Conservation (phyloP, 495 filamentous ascomycete species). For the Talaromyces proteolyticus region DNA sequence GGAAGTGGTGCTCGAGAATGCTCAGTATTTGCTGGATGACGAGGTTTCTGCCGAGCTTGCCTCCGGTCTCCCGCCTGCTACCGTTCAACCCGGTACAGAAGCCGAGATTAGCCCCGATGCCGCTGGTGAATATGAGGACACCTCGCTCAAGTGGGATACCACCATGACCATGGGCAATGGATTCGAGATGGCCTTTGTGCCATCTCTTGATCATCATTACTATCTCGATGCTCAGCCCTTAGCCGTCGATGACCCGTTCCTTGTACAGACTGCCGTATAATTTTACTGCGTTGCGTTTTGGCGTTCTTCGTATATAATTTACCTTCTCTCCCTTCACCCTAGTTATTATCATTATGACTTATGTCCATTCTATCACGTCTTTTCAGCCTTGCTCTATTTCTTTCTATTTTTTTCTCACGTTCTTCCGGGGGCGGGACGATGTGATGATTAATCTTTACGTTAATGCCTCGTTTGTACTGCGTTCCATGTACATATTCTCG, state of each 20-base stretch:
- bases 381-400: constrained; percentile 2
- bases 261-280: constrained; percentile 13
- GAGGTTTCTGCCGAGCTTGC: constrained; percentile 15
- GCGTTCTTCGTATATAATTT: neutral
- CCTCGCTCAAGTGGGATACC: constrained; percentile 20
- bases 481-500: too few species aligned
- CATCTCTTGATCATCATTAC: constrained; percentile 26
- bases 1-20: constrained; percentile 34
- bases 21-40: constrained; percentile 10
- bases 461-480: too few species aligned
- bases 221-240: constrained; percentile 28
- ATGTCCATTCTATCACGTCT: too few species aligned
- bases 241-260: constrained; percentile 30
- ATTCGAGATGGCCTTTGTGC: constrained; percentile 23
- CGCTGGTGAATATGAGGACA: constrained; percentile 7
- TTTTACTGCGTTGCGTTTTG: constrained; percentile 12
- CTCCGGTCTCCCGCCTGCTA: constrained; percentile 3
- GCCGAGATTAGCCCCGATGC: neutral
- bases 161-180: constrained; percentile 17
- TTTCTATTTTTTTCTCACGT: neutral
- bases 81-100: neutral
- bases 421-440: too few species aligned
- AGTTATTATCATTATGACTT: too few species aligned
- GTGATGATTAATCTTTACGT: too few species aligned
- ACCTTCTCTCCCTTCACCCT: too few species aligned